Conservation (phyloP, 2,329 filamentous ascomycete genomes). For the Trichoderma sp. region DNA sequence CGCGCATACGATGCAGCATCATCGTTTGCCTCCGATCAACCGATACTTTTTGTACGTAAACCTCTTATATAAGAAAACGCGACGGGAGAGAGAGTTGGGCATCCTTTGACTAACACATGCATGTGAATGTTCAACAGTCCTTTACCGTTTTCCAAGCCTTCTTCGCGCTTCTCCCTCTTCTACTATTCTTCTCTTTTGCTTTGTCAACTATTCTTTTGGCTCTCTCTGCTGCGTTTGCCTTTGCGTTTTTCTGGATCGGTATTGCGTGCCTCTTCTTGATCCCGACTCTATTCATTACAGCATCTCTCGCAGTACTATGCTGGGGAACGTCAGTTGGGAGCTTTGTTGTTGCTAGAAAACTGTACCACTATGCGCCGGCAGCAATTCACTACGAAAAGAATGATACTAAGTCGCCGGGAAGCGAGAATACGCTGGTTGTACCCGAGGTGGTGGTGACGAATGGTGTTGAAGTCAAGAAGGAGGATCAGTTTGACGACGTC, state of each 20-base stretch:
- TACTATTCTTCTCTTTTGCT: slow-evolving; percentile 67
- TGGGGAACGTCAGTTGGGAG: slow-evolving; percentile 66
- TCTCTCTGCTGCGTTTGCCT: slow-evolving; percentile 59
- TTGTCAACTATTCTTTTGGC: slow-evolving; percentile 62
- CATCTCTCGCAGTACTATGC: slow-evolving; percentile 58
- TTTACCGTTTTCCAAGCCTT: slow-evolving; percentile 65
- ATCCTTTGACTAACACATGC: neutral
- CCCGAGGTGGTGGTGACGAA: neutral
- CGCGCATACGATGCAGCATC: slow-evolving; percentile 52
- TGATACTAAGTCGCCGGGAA: neutral
- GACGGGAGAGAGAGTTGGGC: neutral
- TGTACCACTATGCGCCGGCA: slow-evolving; percentile 40
- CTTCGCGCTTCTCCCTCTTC: slow-evolving; percentile 64
- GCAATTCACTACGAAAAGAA: slow-evolving; percentile 3
- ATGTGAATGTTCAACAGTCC: slow-evolving; percentile 39
- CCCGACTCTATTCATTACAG: slow-evolving; percentile 66
- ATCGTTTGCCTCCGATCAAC: slow-evolving; percentile 60
- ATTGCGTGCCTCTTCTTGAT: slow-evolving; percentile 66
- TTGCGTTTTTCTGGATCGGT: slow-evolving; percentile 66
- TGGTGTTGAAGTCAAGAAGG: neutral
- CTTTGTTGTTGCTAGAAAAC: slow-evolving; percentile 51
- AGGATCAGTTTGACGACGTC: neutral
- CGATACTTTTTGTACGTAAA: slow-evolving; percentile 61
- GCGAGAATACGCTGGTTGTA: neutral
- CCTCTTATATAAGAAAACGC: too few species aligned